Conservation (phyloP, 768 basidiomycete genomes). For the Lentinula edodes region DNA sequence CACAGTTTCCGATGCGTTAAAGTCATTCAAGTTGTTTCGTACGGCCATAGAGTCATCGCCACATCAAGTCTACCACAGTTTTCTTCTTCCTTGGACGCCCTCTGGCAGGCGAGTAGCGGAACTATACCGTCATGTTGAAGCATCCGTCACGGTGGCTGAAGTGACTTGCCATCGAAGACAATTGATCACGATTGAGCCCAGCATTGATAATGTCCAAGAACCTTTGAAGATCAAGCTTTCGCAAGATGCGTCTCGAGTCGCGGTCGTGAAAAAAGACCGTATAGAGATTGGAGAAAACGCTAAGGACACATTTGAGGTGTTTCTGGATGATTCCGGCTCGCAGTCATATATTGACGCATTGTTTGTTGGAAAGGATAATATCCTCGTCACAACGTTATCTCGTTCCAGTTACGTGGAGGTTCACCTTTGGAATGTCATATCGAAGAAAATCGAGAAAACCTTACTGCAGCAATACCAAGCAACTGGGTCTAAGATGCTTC, state of each 20-base stretch:
- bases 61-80: background rate
- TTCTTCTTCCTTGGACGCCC: slow-evolving; percentile 2
- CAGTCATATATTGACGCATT: background rate
- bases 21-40: background rate
- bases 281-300: background rate
- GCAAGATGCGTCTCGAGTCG: background rate
- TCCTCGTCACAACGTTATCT: background rate
- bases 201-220: background rate
- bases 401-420: background rate
- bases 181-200: background rate
- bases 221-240: background rate
- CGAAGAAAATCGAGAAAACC: background rate
- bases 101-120: background rate
- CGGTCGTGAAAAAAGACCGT: background rate
- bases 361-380: background rate
- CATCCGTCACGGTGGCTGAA: background rate
- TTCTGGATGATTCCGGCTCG: background rate
- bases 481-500: background rate
- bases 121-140: background rate
- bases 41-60: background rate
- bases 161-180: slow-evolving; percentile 5
- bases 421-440: background rate
- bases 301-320: background rate
- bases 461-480: background rate
- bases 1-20: background rate